Evolutionary conservation across 768 basidiomycete genomes (phyloP), one percentile per base, ranked within the genome.

Genomic region (Trametes cingulata): DNA sequence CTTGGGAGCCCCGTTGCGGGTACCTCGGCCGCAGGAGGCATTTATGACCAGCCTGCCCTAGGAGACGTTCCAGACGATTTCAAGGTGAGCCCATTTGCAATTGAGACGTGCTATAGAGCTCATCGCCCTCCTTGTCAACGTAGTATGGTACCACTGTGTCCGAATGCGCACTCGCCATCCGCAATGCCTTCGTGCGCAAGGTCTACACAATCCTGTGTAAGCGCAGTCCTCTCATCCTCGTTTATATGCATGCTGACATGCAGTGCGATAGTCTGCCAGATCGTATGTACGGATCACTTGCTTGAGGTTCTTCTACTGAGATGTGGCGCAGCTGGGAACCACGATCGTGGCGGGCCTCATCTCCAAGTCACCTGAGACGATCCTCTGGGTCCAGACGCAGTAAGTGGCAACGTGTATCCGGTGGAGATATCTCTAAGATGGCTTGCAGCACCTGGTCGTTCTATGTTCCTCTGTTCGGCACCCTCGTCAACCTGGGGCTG

Each of bases 51-150:
- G 65, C 87, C 92, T 6, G 78, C 75, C 25, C 77, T 76, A 35
- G 91, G 83, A 47, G 93, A 94, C 64, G 68, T 94, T 47, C 93
- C 92, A 0, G 95, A 96, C 68, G 95, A 97, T 73, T 97, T 97
- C 84, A 93, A 95, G 83, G 91, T 91, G 60, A 22, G 76, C 68
- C 2, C 65, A 22, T 17, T 20, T 15, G 35, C 17, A 15, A 27
- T 7, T 25, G 27, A 37, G 14, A 37, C 19, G 41, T 20, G 61
- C 59, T 24, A 61, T 57, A 24, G n/a, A 50, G 48, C 52, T 51
- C 39, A 61, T 56, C 27, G 22, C 52, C 33, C 48, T 19, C 19
- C 17, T 22, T 29, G 58, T 22, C 6, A 33, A 33, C 29, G 8
- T 39, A 92, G 91, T 93, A 93, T 68, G 92, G 92, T 1, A 85